These are phyloP conservation scores for Penicillium turbatum DNA, from an alignment of 495 filamentous ascomycete genomes.

Conservation along the genomic window DNA sequence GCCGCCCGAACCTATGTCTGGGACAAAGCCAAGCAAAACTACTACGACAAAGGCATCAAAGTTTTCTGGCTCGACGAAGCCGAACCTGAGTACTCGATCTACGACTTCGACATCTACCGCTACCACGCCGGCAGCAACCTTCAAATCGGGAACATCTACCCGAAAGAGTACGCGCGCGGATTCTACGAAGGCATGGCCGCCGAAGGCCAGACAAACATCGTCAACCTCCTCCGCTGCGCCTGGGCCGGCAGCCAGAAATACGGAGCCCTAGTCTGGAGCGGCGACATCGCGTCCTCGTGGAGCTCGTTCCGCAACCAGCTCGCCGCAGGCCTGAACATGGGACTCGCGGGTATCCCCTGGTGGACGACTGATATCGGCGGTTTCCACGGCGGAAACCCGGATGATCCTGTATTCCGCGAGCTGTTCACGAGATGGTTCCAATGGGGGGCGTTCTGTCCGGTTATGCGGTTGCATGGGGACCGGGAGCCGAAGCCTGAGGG, in stretches of 20 bases:
- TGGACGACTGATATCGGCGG: constrained; percentile 60
- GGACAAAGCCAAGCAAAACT: constrained; percentile 50
- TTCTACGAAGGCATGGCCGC: constrained; percentile 54
- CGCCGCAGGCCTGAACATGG: constrained; percentile 55
- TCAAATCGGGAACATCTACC: constrained; percentile 53
- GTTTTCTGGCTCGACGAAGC: constrained; percentile 61
- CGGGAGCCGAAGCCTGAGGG: constrained; percentile 48
- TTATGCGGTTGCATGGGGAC: constrained; percentile 57
- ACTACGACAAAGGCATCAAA: constrained; percentile 53
- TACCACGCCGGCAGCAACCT: constrained; percentile 52
- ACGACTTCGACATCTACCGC: constrained; percentile 57
- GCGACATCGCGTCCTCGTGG: constrained; percentile 57
- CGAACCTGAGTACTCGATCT: constrained; percentile 54
- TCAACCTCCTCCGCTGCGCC: constrained; percentile 55
- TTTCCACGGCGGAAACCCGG: constrained; percentile 53
- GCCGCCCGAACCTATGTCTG: constrained; percentile 50
- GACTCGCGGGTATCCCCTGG: constrained; percentile 54
- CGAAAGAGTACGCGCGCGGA: constrained; percentile 48
- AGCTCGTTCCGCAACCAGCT: constrained; percentile 51
- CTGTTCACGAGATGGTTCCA: constrained; percentile 60
- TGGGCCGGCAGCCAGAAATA: constrained; percentile 59
- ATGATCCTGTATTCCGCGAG: constrained; percentile 50
- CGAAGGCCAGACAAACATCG: constrained; percentile 46
- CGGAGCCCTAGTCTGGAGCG: constrained; percentile 57
- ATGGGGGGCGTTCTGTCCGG: constrained; percentile 57